Base-by-base conservation (phyloP, 345 rosid species). In the Hibiscus tridactylites region DNA sequence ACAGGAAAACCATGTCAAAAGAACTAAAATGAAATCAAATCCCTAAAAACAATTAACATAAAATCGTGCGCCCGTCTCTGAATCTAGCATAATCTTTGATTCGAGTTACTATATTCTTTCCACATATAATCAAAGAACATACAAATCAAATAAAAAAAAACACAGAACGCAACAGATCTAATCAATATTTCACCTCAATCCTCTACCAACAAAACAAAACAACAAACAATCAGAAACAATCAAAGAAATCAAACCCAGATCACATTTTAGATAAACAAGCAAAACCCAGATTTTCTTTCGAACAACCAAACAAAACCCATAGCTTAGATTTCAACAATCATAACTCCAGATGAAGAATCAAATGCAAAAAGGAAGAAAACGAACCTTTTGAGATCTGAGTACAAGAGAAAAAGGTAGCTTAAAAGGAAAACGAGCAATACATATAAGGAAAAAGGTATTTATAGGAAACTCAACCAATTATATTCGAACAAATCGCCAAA, bases 381-480 rank as follows among this genome's bases (percentile, higher is more conserved):
- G 16, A 19, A 54, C 42, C 73, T 61, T 39, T n/a, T 6, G 52
- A 56, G 62, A 70, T 70, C 73, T 66, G 70, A 66, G 6, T 13
- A 42, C 2, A 39, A 26, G 26, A 26, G 13, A 33, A 33, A 33
- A 49, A 39, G 54, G 19, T 33, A 33, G 75, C 58, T 61, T 52
- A n/a, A 47, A 46, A 2, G 44, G 44, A 39, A 16, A 49, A 33
- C 33, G 3, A n/a, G 64, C 15, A 9, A 26, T 15, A 33, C 58
- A 39, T 5, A 42, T 44, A 15, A 49, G 53, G 74, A 71, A 59
- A 44, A 47, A 26, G 17, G 12, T 65, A 8, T 62, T 8, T 37
- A 65, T 65, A 44, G 74, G 47, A 21, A 44, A 70, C 65, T 73
- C 74, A 54, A 60, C 68, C 71, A 46, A 68, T 60, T 58, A 61